Evolutionary conservation across 75 land plant species (phyloP).

Genomic region (Picea sitchensis): DNA sequence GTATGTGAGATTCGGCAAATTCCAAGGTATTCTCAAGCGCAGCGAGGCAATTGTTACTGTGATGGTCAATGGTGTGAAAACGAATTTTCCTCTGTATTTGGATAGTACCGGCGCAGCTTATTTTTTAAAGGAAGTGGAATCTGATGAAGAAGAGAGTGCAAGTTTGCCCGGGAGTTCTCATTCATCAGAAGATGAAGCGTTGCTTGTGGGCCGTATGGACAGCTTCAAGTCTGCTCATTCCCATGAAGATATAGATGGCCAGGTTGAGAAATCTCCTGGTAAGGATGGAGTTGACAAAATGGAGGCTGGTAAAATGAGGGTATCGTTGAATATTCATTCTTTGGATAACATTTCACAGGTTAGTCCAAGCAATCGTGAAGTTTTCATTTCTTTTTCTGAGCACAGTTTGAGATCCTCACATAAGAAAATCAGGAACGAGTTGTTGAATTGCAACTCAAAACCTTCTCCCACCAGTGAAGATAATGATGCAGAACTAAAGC

Average conservation of each 20-base stretch:
- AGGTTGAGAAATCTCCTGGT: background rate
- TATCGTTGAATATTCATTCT: background rate
- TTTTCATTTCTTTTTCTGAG: background rate
- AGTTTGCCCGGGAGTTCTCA: background rate
- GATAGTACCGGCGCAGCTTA: conserved; percentile 90
- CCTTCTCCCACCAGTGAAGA: background rate
- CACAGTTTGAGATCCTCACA: background rate
- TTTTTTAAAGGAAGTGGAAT: conserved; percentile 65
- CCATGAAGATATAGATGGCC: background rate
- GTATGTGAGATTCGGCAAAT: conserved; percentile 97
- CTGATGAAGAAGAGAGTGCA: conserved; percentile 20
- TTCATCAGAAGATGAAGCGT: conserved; percentile 6
- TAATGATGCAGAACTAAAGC: background rate
- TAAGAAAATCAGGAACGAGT: background rate
- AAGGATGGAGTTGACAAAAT: background rate
- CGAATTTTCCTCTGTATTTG: conserved; percentile 85
- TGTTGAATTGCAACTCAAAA: background rate
- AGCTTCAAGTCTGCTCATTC: conserved; percentile 11
- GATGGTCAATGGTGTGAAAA: conserved; percentile 68
- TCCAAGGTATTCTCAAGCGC: conserved; percentile 87
- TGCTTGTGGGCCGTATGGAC: background rate
- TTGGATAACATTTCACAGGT: background rate
- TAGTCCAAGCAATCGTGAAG: conserved; percentile 1
- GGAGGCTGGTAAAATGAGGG: background rate
- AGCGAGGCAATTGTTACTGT: conserved; percentile 73